Evolutionary conservation across 2,329 filamentous ascomycete genomes (phyloP), one percentile per base, ranked within the genome.

Genomic region (Penicillium sp.): DNA sequence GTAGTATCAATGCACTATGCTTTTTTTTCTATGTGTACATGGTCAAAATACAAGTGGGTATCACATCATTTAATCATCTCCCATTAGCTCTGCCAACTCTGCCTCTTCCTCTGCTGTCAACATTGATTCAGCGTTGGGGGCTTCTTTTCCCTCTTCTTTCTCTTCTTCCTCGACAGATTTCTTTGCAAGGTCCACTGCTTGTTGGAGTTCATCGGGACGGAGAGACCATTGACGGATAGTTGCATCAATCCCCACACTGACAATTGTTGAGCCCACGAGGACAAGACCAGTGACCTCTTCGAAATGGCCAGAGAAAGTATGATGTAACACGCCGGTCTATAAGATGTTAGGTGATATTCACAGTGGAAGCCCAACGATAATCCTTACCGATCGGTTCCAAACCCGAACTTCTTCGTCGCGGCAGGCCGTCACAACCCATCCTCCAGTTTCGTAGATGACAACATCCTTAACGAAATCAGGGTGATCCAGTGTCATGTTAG

Each of bases 51-150:
- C 9, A 43, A 55, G 9, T 16, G 57, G 58, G 58, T 63, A 62
- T 65, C 54, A 49, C 13, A 54, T 49, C 14, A 27, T 53, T 62
- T 58, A 68, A 52, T 84, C 81, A 58, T 91, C 87, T 53, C 87
- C 91, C 90, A 99, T 90, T 70, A 99, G 76, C 60, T 92, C 94
- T 13, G 91, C 92, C 60, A 99, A 79, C 73, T 97, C 94, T 4
- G 89, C 88, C 73, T 97, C 93, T 72, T 99, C 94, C 64, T 97
- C 93, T 11, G 85, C 88, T 5, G 92, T 96, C 74, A 97, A 77
- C 67, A 77, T 71, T 5, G 79, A 77, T 50, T 82, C 81, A 49
- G 76, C 58, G 54, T 77, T 72, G 29, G 78, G 73, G 49, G 76
- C 73, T 48, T 77, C 69, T 43, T 78, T 74, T 49, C 79, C 73